These are phyloP conservation scores for Botrytis deweyae DNA, from an alignment of 2,329 filamentous ascomycete genomes.

Conservation along the genomic window DNA sequence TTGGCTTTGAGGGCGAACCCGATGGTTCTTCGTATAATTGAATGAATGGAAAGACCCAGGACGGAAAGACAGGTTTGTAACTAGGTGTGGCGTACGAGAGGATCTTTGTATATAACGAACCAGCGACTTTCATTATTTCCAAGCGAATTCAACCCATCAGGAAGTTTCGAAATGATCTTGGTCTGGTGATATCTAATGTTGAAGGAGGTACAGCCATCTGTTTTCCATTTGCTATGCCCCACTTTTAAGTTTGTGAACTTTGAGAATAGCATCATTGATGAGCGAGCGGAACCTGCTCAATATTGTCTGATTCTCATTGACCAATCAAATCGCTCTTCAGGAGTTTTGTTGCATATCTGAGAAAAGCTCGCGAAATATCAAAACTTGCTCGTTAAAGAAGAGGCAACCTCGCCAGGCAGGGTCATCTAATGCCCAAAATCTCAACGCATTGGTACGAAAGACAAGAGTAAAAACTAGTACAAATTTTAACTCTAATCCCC, in stretches of 20 bases:
- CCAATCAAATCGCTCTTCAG: not conserved
- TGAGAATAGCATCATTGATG: not conserved
- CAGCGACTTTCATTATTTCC: not conserved
- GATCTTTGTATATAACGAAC: not conserved
- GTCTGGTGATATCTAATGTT: not conserved
- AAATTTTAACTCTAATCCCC: not conserved
- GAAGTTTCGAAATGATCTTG: not conserved
- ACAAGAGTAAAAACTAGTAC: not conserved
- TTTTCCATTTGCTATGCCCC: not conserved
- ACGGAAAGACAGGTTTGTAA: not conserved
- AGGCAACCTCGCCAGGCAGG: not conserved
- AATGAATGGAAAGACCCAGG: not conserved
- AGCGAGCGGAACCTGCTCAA: not conserved
- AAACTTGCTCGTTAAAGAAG: not conserved
- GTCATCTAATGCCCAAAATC: not conserved
- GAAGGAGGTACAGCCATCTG: not conserved
- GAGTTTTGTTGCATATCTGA: constrained; percentile 1
- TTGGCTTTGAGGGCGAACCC: not conserved
- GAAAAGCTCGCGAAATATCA: not conserved
- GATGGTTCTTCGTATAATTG: not conserved
- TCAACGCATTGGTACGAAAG: not conserved
- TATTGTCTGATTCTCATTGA: not conserved
- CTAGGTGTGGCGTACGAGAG: too few relatives aligned
- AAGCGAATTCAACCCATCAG: not conserved
- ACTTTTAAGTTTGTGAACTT: not conserved